phyloP scores from a whole-genome alignment of 805 yeast genomes.

The Schwanniomyces sp. region DNA sequence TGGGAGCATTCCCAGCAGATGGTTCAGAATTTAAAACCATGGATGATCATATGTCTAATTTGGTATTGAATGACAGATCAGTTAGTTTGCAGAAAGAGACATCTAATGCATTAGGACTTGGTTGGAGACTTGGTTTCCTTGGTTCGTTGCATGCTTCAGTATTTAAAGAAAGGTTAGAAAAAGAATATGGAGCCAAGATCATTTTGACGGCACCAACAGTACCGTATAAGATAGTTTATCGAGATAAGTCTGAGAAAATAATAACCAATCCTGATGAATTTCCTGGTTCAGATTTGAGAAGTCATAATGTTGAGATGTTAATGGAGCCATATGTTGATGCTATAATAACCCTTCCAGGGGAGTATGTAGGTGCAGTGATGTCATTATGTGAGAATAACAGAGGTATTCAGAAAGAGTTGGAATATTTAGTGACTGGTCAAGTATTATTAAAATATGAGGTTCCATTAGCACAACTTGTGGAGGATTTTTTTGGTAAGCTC shows the following conservation, averaged over 20 bases:
- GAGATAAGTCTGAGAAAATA: slow-evolving; percentile 61
- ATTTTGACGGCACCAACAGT: slow-evolving; percentile 96
- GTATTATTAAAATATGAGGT: slow-evolving; percentile 75
- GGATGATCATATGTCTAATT: slow-evolving; percentile 86
- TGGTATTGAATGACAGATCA: slow-evolving; percentile 88
- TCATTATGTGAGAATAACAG: slow-evolving; percentile 80
- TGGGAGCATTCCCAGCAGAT: slow-evolving; percentile 97
- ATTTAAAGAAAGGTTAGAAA: slow-evolving; percentile 85
- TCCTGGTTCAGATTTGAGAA: slow-evolving; percentile 58
- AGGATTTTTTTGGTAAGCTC: slow-evolving; percentile 91
- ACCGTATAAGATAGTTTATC: slow-evolving; percentile 76
- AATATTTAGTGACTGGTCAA: slow-evolving; percentile 77
- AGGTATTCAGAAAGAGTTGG: slow-evolving; percentile 78
- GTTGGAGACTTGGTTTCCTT: slow-evolving; percentile 94
- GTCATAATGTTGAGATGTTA: slow-evolving; percentile 48
- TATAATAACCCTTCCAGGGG: slow-evolving; percentile 86
- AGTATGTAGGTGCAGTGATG: slow-evolving; percentile 84
- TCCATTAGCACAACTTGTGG: slow-evolving; percentile 88
- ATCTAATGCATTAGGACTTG: slow-evolving; percentile 92
- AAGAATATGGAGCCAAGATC: slow-evolving; percentile 90
- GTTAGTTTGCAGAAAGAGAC: slow-evolving; percentile 88
- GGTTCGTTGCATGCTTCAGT: slow-evolving; percentile 96
- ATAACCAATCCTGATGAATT: slow-evolving; percentile 92
- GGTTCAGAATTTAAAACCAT: slow-evolving; percentile 85
- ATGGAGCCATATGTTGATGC: slow-evolving; percentile 92